Evolutionary conservation across 2,329 filamentous ascomycete genomes (phyloP).

Genomic region (Arachnomyces sp.): DNA sequence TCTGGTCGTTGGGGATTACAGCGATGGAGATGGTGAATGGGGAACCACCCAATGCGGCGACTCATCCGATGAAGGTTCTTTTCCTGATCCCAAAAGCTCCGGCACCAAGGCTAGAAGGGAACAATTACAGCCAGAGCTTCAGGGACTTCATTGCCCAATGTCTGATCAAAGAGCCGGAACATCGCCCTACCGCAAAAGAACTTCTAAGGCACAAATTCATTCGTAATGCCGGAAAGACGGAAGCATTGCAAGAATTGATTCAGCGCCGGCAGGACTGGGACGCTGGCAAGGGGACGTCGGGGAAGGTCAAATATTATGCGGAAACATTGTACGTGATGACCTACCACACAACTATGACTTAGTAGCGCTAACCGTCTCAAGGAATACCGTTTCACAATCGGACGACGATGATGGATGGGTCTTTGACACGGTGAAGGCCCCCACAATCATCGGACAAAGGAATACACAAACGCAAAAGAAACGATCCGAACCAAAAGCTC

Average conservation of each 20-base stretch:
- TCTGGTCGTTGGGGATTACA: conserved; percentile 88
- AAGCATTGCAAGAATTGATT: conserved; percentile 80
- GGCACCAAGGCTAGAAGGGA: conserved; percentile 74
- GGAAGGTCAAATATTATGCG: conserved; percentile 79
- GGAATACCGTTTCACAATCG: conserved; percentile 53
- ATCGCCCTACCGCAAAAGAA: conserved; percentile 75
- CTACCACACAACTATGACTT: not conserved
- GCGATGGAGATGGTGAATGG: conserved; percentile 84
- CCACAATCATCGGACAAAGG: conserved; percentile 53
- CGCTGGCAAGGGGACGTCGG: conserved; percentile 59
- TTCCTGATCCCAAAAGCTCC: conserved; percentile 86
- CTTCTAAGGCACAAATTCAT: conserved; percentile 85
- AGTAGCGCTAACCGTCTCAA: conserved; percentile 22
- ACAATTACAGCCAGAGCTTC: conserved; percentile 76
- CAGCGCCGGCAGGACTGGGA: conserved; percentile 74
- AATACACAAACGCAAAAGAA: conserved; percentile 43
- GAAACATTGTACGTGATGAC: conserved; percentile 62
- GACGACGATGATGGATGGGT: conserved; percentile 82
- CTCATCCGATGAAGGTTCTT: conserved; percentile 89
- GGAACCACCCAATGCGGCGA: conserved; percentile 77
- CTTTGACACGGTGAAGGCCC: conserved; percentile 81
- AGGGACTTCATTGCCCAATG: conserved; percentile 90
- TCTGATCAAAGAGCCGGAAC: conserved; percentile 84
- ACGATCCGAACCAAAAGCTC: conserved; percentile 37
- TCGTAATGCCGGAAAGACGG: conserved; percentile 75